Percentiles rank a stretch among this genome's conserved stretches.
Evolutionary conservation across 805 yeast species (phyloP).

Genomic region (Zygosaccharomyces bailii): DNA sequence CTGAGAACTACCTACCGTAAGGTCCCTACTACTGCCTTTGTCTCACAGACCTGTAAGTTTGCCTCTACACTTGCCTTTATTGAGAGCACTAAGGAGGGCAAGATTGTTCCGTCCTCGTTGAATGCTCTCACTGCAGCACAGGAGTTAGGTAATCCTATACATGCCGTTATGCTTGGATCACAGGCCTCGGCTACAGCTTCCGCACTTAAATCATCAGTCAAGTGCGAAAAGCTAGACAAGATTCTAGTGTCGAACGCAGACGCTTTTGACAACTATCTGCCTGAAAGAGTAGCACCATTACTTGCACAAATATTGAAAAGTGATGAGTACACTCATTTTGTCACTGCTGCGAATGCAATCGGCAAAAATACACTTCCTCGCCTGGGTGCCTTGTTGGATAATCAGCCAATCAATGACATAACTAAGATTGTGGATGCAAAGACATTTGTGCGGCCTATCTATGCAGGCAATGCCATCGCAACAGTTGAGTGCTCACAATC

Average conservation of each 20-base stretch:
- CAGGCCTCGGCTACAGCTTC: conserved; percentile 49
- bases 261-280: conserved; percentile 64
- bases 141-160: conserved; percentile 70
- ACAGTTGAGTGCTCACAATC: conserved; percentile 72
- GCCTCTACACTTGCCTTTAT: conserved; percentile 75
- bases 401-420: conserved; percentile 85
- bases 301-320: conserved; percentile 40
- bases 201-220: conserved; percentile 25
- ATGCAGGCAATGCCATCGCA: conserved; percentile 90
- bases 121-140: conserved; percentile 76
- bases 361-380: conserved; percentile 88
- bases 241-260: conserved; percentile 53
- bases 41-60: conserved; percentile 17
- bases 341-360: conserved; percentile 78
- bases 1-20: conserved; percentile 6
- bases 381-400: conserved; percentile 76
- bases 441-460: conserved; percentile 88
- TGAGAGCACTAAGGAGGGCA: conserved; percentile 54
- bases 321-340: conserved; percentile 55
- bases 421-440: conserved; percentile 59
- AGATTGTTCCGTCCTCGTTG: conserved; percentile 63
- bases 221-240: conserved; percentile 41
- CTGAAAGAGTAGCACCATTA: conserved; percentile 79
- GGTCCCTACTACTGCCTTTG: conserved; percentile 5
- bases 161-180: conserved; percentile 73